Percentiles rank a stretch among this genome's conserved stretches.
Evolutionary conservation across 2,329 filamentous ascomycete genomes (phyloP).

Genomic region (Ceratocystis papillata): DNA sequence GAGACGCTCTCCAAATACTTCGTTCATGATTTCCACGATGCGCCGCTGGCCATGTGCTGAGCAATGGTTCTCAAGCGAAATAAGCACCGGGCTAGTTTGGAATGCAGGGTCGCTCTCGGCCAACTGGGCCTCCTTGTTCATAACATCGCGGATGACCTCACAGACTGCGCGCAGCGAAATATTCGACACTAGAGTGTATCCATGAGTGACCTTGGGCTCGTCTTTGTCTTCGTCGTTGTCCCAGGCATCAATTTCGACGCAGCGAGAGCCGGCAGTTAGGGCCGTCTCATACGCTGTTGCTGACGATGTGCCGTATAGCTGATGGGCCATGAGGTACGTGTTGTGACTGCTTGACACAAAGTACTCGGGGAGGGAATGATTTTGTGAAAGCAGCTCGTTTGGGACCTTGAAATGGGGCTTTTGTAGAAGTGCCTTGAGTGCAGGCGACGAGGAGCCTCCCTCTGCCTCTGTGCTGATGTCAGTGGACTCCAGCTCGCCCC

Average conservation of each 20-base stretch:
- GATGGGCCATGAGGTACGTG: slow-evolving; percentile 59
- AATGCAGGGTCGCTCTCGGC: slow-evolving; percentile 31
- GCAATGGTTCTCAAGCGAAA: slow-evolving; percentile 61
- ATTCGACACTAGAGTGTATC: slow-evolving; percentile 56
- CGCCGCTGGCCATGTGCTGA: slow-evolving; percentile 47
- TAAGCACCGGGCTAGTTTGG: slow-evolving; percentile 46
- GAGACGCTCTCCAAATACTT: slow-evolving; percentile 51
- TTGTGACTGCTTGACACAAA: slow-evolving; percentile 65
- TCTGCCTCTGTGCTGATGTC: slow-evolving; percentile 42
- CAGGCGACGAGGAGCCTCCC: slow-evolving; percentile 35
- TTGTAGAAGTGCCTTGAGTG: slow-evolving; percentile 43
- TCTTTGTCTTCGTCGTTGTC: slow-evolving; percentile 49
- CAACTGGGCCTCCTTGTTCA: slow-evolving; percentile 47
- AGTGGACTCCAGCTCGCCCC: slow-evolving; percentile 39
- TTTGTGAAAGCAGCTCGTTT: slow-evolving; percentile 43
- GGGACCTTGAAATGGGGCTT: slow-evolving; percentile 50
- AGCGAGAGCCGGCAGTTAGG: slow-evolving; percentile 52
- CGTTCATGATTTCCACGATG: slow-evolving; percentile 54
- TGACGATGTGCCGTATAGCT: slow-evolving; percentile 54
- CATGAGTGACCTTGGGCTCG: slow-evolving; percentile 61
- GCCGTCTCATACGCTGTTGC: slow-evolving; percentile 54
- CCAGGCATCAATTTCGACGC: slow-evolving; percentile 66
- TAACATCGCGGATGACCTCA: slow-evolving; percentile 51
- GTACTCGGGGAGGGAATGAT: slow-evolving; percentile 54
- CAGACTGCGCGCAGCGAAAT: slow-evolving; percentile 55